phyloP scores from a whole-genome alignment of 2,329 filamentous ascomycete species.

The Trichoderma semiorbis region DNA sequence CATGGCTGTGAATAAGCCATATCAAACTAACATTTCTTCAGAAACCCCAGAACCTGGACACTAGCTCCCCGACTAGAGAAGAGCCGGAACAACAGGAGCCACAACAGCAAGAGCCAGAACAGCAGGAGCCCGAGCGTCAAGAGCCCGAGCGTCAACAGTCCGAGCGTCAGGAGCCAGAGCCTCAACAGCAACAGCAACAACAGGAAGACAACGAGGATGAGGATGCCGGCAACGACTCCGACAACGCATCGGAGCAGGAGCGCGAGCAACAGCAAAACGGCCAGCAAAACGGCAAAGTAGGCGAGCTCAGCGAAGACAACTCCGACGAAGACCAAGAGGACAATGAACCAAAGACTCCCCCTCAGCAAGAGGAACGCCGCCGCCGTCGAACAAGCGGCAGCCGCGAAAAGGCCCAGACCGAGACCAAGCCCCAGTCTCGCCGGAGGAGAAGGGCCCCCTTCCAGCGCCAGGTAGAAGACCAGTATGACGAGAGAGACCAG shows the following conservation, averaged over 20 bases:
- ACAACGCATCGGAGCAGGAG: constrained; percentile 15
- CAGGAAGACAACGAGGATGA: not conserved
- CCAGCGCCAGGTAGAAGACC: constrained; percentile 5
- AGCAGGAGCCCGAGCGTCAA: not conserved
- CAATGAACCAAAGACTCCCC: constrained; percentile 10
- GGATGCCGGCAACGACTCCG: not conserved
- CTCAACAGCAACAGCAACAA: not conserved
- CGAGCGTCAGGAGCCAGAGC: not conserved
- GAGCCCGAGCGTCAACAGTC: not conserved
- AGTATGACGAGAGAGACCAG: constrained; percentile 22
- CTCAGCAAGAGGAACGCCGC: not conserved
- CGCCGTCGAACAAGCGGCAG: not conserved
- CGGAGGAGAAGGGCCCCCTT: constrained; percentile 22
- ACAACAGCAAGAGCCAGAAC: not conserved
- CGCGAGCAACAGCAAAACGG: not conserved
- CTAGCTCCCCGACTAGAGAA: not conserved
- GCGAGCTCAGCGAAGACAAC: constrained; percentile 12
- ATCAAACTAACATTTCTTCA: not conserved
- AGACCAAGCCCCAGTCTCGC: constrained; percentile 5
- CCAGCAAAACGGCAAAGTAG: not conserved
- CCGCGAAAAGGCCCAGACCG: not conserved
- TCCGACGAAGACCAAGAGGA: constrained; percentile 1
- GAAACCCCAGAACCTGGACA: constrained; percentile 1
- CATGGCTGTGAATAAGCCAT: not conserved
- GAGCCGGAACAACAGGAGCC: not conserved